Evolutionary conservation across 768 basidiomycete genomes (phyloP), one percentile per base, ranked within the genome.

Genomic region (Tricholoma matsutake): DNA sequence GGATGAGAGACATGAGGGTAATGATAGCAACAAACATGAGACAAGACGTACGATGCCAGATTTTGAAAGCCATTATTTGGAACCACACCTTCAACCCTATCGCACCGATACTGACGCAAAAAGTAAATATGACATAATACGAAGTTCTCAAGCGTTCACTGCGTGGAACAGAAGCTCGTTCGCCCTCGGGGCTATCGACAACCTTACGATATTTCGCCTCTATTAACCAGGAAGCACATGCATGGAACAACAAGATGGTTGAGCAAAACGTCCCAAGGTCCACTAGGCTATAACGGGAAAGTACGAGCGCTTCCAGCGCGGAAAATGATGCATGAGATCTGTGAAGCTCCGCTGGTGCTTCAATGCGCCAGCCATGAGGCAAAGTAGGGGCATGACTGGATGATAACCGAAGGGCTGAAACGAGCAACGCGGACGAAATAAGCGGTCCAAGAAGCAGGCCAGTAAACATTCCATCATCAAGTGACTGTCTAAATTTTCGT

Each of bases 381-480:
- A 87, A 75, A 3, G 77, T 75, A 56, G 65, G 63, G 16, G 32
- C 22, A 11, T 71, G 58, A 56, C 69, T 52, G 55, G 70, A 62
- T 63, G 72, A 67, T 68, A 61, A 61, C 20, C 67, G 73, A 57
- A 83, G 76, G 22, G 81, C 83, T 49, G 83, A 81, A 65, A 80
- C 81, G 62, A 93, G 75, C 56, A 94, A 71, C 0, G 88, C 86
- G 9, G 86, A 80, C 7, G 92, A 82, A 57, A 96, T 85, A 31
- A 96, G 78, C 2, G 95, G 93, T 11, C 88, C 90, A 32, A 95
- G 81, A n/a, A 94, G 81, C 11, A 96, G 76, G 2, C 90, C 94
- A 45, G 89, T 94, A 60, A 92, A 75, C 22, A 89, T 85, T 13
- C 96, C 96, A 71, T 97, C 94, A 69, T 96, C 95, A 11, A 81